Percentiles rank a stretch among this genome's conserved stretches.
phyloP scores from a whole-genome alignment of 2,329 filamentous ascomycete species.

The Diatrype stigma region DNA sequence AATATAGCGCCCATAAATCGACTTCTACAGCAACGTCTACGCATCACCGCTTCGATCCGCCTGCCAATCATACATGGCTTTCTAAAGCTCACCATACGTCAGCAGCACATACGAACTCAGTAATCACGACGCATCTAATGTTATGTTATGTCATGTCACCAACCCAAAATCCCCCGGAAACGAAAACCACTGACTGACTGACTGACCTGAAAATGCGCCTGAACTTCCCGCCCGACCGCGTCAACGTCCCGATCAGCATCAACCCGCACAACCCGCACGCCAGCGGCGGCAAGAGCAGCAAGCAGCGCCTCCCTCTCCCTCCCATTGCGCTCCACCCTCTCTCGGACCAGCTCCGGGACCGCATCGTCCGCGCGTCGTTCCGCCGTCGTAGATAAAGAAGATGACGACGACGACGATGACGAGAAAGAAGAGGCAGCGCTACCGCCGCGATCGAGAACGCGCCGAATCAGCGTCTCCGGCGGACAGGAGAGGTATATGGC shows the following conservation, averaged over 20 bases:
- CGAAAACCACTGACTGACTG: too few relatives aligned
- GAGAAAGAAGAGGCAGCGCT: too few relatives aligned
- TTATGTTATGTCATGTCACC: too few relatives aligned
- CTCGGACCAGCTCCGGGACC: slow-evolving; percentile 1
- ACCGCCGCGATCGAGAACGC: slow-evolving; percentile 8
- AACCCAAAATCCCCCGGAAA: too few relatives aligned
- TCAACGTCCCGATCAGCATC: slow-evolving; percentile 9
- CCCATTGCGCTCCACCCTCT: slow-evolving; percentile 10
- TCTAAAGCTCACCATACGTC: too few relatives aligned
- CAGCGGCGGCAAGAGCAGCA: slow-evolving; percentile 6
- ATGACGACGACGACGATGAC: too few relatives aligned
- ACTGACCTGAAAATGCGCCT: slow-evolving; percentile 9
- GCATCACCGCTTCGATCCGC: too few relatives aligned
- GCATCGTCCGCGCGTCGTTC: slow-evolving; percentile 12
- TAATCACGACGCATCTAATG: too few relatives aligned
- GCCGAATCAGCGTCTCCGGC: slow-evolving; percentile 4
- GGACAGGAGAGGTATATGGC: slow-evolving; percentile 10
- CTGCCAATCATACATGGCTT: too few relatives aligned
- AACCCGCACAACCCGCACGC: slow-evolving; percentile 6
- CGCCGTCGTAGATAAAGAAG: slow-evolving; percentile 7
- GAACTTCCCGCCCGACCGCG: slow-evolving; percentile 10
- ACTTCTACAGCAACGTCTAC: too few relatives aligned
- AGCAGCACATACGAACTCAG: too few relatives aligned
- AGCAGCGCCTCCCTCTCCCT: slow-evolving; percentile 7
- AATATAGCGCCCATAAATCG: too few relatives aligned